Conservation (phyloP, 225 moss, liverwort and hornwort genomes). For the Ulota crispa region DNA sequence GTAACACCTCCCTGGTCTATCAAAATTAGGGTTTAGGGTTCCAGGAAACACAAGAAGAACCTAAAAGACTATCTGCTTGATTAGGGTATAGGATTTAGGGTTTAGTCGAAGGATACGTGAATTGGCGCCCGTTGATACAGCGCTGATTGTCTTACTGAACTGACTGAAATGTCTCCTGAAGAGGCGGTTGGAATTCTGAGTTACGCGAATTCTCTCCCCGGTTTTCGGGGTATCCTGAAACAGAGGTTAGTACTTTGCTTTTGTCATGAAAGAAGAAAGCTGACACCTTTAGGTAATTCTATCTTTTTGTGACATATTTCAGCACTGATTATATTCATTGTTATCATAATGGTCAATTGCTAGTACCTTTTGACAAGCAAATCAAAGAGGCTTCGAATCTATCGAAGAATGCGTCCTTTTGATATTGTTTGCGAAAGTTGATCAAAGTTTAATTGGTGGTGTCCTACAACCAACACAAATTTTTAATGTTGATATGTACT, state of each 20-base stretch:
- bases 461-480: background rate
- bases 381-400: background rate
- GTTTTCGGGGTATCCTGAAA: constrained; percentile 92
- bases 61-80: constrained; percentile 61
- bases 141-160: constrained; percentile 60
- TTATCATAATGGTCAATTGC: background rate
- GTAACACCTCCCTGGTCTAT: background rate
- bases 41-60: constrained; percentile 33
- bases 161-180: constrained; percentile 73
- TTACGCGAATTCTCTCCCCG: constrained; percentile 71
- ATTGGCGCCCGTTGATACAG: constrained; percentile 76
- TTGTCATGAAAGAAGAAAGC: background rate
- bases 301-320: background rate
- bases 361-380: background rate
- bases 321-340: background rate
- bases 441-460: background rate
- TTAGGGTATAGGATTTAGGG: constrained; percentile 18
- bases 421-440: background rate
- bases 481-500: background rate
- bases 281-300: background rate
- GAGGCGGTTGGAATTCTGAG: constrained; percentile 81
- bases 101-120: constrained; percentile 77
- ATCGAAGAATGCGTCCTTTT: background rate
- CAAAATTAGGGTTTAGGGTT: background rate
- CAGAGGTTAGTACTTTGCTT: constrained; percentile 60